Evolutionary conservation across 2,329 filamentous ascomycete species (phyloP).

Genomic region (Alternaria conjuncta): DNA sequence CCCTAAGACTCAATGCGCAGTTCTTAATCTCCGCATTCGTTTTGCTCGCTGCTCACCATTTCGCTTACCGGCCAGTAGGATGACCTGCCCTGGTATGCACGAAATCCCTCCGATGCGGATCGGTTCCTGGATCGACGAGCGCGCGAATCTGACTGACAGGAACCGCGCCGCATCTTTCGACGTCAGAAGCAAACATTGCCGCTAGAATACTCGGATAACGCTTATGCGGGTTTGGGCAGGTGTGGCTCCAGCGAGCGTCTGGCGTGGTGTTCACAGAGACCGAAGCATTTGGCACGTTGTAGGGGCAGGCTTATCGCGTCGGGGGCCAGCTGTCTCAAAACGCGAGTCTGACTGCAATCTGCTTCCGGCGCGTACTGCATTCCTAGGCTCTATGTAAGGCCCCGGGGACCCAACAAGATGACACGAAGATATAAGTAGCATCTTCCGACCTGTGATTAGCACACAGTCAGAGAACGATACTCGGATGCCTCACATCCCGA

Average conservation of each 20-base stretch:
- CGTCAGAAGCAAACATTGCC: background rate
- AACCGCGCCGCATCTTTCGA: background rate
- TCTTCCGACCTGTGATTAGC: background rate
- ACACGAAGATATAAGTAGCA: background rate
- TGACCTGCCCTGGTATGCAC: constrained; percentile 12
- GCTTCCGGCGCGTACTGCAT: background rate
- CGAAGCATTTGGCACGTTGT: background rate
- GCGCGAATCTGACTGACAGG: background rate
- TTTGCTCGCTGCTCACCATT: constrained; percentile 20
- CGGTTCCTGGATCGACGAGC: constrained; percentile 12
- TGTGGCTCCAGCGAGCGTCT: background rate
- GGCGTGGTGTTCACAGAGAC: background rate
- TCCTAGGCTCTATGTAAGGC: background rate
- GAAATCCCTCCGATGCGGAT: constrained; percentile 12
- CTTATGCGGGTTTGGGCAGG: background rate
- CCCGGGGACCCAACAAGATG: background rate
- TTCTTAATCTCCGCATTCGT: constrained; percentile 18
- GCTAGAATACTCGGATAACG: background rate
- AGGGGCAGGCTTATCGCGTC: background rate
- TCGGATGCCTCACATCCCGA: background rate
- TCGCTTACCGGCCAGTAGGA: constrained; percentile 23
- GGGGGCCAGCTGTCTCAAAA: background rate
- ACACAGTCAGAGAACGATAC: background rate
- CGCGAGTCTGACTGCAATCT: background rate
- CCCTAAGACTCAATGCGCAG: constrained; percentile 15